Evolutionary conservation across 2,329 filamentous ascomycete species (phyloP), one percentile per base, ranked within the genome.

Genomic region (Colletotrichum simmondsii): DNA sequence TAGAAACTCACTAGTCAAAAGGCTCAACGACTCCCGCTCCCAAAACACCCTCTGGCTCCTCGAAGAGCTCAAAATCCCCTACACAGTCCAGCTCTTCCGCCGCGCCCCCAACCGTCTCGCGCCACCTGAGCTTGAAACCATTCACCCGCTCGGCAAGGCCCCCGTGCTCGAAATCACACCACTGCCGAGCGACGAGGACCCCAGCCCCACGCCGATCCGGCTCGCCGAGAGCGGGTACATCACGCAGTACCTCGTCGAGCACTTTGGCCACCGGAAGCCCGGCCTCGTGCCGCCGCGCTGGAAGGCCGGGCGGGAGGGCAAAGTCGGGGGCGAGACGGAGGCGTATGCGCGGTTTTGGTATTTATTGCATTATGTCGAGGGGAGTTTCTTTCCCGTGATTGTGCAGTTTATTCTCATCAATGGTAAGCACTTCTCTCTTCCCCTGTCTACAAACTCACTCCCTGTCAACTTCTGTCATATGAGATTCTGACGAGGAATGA

Each of bases 131-230:
- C 88, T 98, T 53, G 92, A 93, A 78, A 87, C 94, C 74, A 84
- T 97, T 42, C 95, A 98, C 79, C 93, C 94, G 0, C 87, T 98
- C 5, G 96, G 96, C 74, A 98, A 98, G 81, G 95, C 94, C 1
- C 96, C 96, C 0, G 84, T 96, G 52, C 84, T 98, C 75, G 90
- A 89, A 10, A 85, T 98, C 77, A 84, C 83, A 22, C 80, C 85
- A 0, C 75, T 83, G 0, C 82, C 85, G 0, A 76, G 83, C 0
- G 82, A 26, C 10, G 42, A 24, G 35, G 53, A 32, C 12, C 52
- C 28, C 14, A 42, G 30, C 5, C 76, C 62, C 2, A 79, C 87
- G 75, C 85, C 88, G 3, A 78, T 90, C 12, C 88, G 96, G 0
- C 85, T 98, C 57, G 94, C 95, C 11, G 96, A 98, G 84, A 96